Conservation (phyloP, 805 yeast genomes). For the Ogataea chonburiensis region DNA sequence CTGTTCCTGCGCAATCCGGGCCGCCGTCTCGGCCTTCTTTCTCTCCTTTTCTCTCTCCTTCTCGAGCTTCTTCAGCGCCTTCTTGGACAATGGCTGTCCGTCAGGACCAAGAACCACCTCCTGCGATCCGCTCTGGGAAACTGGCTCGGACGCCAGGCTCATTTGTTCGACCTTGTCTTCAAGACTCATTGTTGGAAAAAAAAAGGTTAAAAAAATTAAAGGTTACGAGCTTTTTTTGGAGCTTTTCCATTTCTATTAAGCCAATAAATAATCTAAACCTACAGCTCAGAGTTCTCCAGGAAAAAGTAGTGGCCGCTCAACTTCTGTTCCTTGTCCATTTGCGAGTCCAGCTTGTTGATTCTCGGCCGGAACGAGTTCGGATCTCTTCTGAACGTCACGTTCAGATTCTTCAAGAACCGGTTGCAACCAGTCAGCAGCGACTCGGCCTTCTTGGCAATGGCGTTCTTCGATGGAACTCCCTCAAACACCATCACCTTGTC, state of each 20-base stretch:
- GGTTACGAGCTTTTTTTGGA: conserved; percentile 1
- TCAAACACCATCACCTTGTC: conserved; percentile 98
- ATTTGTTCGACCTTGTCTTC: conserved; percentile 30
- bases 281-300: conserved; percentile 64
- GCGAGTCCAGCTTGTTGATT: conserved; percentile 95
- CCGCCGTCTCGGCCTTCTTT: conserved; percentile 92
- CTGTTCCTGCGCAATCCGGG: conserved; percentile 79
- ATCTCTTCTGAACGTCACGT: conserved; percentile 98
- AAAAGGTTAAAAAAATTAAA: conserved; percentile 3
- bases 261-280: conserved; percentile 10
- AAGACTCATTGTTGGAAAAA: conserved; percentile 14
- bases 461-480: conserved; percentile 85
- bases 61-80: conserved; percentile 91
- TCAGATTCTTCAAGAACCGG: conserved; percentile 92
- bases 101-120: conserved; percentile 43
- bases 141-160: conserved; percentile 17
- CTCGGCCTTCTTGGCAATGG: conserved; percentile 87
- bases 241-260: conserved; percentile 5
- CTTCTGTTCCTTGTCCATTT: conserved; percentile 99
- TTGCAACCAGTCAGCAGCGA: conserved; percentile 95
- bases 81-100: conserved; percentile 87
- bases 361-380: conserved; percentile 98
- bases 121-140: conserved; percentile 19
- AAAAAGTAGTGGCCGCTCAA: conserved; percentile 90
- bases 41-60: conserved; percentile 90